Evolutionary conservation across 257 asterid genomes (phyloP).

Genomic region (Nicotiana noctiflora): DNA sequence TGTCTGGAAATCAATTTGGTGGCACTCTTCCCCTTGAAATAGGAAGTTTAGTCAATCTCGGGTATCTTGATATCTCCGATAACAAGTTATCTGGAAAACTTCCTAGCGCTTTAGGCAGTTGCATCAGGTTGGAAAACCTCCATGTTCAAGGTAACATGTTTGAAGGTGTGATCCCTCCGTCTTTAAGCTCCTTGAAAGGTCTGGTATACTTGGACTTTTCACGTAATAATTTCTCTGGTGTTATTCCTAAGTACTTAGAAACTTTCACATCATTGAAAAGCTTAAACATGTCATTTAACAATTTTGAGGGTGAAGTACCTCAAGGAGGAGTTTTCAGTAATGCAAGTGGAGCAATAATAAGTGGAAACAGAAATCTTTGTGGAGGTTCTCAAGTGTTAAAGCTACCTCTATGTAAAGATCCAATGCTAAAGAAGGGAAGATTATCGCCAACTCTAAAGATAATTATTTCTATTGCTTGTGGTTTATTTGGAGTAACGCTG

Average conservation of each 20-base stretch:
- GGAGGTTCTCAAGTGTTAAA: constrained; percentile 16
- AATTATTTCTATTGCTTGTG: not conserved
- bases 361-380: constrained; percentile 25
- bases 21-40: constrained; percentile 24
- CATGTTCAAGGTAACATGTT: constrained; percentile 20
- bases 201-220: constrained; percentile 18
- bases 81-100: constrained; percentile 22
- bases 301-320: constrained; percentile 29
- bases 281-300: constrained; percentile 27
- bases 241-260: constrained; percentile 21
- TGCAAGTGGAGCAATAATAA: constrained; percentile 9
- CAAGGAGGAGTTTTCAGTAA: constrained; percentile 16
- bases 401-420: constrained; percentile 8
- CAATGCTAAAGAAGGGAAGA: not conserved
- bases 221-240: constrained; percentile 24
- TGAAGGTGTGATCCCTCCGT: constrained; percentile 14
- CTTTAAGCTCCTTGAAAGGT: constrained; percentile 15
- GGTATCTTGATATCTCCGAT: constrained; percentile 15
- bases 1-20: constrained; percentile 16
- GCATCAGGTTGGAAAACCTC: constrained; percentile 17
- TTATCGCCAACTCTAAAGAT: not conserved
- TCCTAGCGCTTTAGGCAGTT: constrained; percentile 15
- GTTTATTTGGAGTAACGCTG: not conserved
- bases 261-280: constrained; percentile 7
- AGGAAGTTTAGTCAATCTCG: constrained; percentile 8